Evolutionary conservation across 768 basidiomycete species (phyloP).

Genomic region (Coprinopsis marcescibilis): DNA sequence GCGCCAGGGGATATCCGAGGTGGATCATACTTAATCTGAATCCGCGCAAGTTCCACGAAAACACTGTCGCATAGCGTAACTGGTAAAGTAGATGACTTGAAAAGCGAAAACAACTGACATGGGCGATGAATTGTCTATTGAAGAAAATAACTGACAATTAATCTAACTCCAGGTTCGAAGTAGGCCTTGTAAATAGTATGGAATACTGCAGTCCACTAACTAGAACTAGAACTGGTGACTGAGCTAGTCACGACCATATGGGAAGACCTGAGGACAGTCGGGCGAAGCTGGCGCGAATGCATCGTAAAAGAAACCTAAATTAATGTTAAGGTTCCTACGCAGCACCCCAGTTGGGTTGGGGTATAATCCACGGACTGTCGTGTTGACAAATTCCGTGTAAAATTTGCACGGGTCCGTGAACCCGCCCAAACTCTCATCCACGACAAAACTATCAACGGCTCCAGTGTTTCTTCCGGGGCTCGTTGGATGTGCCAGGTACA

Average conservation of each 20-base stretch:
- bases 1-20: too few species aligned
- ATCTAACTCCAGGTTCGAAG: too few species aligned
- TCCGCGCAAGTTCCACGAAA: too few species aligned
- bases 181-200: too few species aligned
- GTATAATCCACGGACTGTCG: conserved; percentile 14
- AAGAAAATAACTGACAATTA: too few species aligned
- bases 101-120: too few species aligned
- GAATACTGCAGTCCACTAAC: too few species aligned
- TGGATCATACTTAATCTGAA: too few species aligned
- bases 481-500: conserved; percentile 10
- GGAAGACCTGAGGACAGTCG: conserved; percentile 10
- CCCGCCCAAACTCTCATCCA: conserved; percentile 9
- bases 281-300: not conserved
- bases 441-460: conserved; percentile 12
- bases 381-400: conserved; percentile 16
- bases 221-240: too few species aligned
- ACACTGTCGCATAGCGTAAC: too few species aligned
- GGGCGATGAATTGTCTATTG: too few species aligned
- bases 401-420: conserved; percentile 10
- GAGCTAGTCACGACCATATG: conserved; percentile 9
- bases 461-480: conserved; percentile 13
- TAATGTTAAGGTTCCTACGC: conserved; percentile 10
- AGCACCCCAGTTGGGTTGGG: conserved; percentile 15
- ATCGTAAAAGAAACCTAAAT: conserved; percentile 10
- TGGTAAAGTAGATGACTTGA: too few species aligned